Percentiles rank a stretch among this genome's conserved stretches.
Evolutionary conservation across 495 filamentous ascomycete species (phyloP).

Genomic region (Evernia prunastri): DNA sequence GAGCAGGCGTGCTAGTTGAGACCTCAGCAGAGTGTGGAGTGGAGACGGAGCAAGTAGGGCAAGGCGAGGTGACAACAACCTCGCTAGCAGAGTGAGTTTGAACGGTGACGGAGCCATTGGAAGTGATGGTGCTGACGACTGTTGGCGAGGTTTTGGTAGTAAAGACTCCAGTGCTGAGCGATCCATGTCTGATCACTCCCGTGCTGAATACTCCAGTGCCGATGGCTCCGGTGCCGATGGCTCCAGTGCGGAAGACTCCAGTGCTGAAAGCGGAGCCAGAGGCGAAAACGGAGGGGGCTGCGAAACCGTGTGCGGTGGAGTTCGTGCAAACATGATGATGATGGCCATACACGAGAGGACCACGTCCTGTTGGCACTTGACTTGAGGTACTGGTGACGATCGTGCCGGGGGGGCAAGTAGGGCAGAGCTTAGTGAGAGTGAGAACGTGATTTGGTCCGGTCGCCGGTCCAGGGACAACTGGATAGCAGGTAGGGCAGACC

Average conservation of each 20-base stretch:
- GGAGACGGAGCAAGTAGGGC: too few species aligned
- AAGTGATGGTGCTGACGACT: not conserved
- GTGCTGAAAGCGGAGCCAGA: slow-evolving; percentile 2
- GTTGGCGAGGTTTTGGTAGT: not conserved
- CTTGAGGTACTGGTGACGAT: not conserved
- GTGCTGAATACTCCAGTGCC: too few species aligned
- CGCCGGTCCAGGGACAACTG: not conserved
- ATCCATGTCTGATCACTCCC: not conserved
- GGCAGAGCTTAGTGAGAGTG: not conserved
- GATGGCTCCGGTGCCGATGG: not conserved
- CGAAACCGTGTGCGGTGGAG: slow-evolving; percentile 2
- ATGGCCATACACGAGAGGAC: not conserved
- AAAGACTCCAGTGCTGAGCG: not conserved
- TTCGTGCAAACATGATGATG: not conserved
- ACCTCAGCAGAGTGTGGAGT: not conserved
- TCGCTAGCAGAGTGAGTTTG: not conserved
- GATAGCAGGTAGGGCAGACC: slow-evolving; percentile 8
- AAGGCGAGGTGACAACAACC: not conserved
- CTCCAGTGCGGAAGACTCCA: not conserved
- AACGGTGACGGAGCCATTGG: not conserved
- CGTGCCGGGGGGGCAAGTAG: not conserved
- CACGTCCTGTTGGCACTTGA: not conserved
- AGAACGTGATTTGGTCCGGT: not conserved
- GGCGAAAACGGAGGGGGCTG: not conserved
- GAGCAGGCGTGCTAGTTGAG: not conserved